Percentiles rank a stretch among this genome's conserved stretches.
Conservation (phyloP, 2,329 filamentous ascomycete species). For the Cordyceps farinosa region DNA sequence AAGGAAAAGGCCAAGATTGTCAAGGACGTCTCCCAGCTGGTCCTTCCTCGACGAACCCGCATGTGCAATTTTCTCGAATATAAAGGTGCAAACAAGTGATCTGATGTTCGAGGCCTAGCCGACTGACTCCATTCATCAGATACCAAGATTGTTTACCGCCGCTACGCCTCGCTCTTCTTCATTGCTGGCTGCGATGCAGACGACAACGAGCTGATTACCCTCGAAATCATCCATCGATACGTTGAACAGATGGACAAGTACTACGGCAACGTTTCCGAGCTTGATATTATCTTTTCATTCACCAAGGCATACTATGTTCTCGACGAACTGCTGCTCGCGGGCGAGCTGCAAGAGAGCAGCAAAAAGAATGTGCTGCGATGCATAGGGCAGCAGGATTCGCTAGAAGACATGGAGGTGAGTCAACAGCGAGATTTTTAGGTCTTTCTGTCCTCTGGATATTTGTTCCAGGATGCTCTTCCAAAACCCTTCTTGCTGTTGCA, state of each 20-base stretch:
- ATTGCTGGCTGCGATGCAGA: conserved; percentile 96
- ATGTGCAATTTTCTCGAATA: conserved; percentile 99
- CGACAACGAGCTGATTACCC: conserved; percentile 96
- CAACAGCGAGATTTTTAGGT: background rate
- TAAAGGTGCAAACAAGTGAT: conserved; percentile 63
- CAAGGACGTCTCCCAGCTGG: conserved; percentile 97
- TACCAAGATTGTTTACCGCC: conserved; percentile 96
- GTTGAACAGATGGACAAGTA: conserved; percentile 99
- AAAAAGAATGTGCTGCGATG: conserved; percentile 98
- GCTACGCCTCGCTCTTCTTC: conserved; percentile 98
- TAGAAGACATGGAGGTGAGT: conserved; percentile 99
- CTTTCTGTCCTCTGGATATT: background rate
- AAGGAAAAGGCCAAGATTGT: conserved; percentile 99
- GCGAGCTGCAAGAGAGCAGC: conserved; percentile 97
- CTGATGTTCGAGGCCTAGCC: background rate
- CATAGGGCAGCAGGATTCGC: conserved; percentile 93
- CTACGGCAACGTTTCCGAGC: conserved; percentile 98
- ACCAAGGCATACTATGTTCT: conserved; percentile 99
- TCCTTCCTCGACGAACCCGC: conserved; percentile 89
- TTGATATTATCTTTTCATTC: conserved; percentile 99
- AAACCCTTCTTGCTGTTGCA: background rate
- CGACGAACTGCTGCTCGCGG: conserved; percentile 90
- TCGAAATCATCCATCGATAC: conserved; percentile 98
- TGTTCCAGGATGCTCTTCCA: background rate
- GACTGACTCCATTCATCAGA: conserved; percentile 50